Base-by-base conservation (phyloP, 2,329 filamentous ascomycete genomes). In the Aaosphaeria arxii region DNA sequence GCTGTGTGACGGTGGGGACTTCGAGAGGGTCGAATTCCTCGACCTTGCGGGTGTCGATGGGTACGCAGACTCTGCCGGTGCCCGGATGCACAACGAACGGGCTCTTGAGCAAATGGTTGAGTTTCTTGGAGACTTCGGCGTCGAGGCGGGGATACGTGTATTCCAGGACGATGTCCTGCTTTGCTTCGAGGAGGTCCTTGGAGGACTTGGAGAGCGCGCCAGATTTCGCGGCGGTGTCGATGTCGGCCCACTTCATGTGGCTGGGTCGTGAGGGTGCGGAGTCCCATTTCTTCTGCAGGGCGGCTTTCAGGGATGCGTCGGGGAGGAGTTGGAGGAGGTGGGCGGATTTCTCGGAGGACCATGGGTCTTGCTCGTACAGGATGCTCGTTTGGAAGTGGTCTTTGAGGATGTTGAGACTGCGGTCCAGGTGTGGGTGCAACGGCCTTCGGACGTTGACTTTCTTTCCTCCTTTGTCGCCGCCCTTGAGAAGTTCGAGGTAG, bases 121-220 rank as follows among this genome's bases (percentile, higher is more conserved):
- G 83, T 69, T 96, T 96, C 78, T 97, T 97, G 66, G 88, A 94
- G 67, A 99, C 94, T 71, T 96, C 91, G 52, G 94, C 91, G 77
- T 99, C 94, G 46, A 99, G 87, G 36, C 94, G 87, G 3, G 94
- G 94, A 71, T 99, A 99, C 5, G 94, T 96, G 74, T 99, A 97
- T 73, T 99, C 94, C 30, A 99, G 82, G 4, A 97, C 86, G 52
- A 99, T 88, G 66, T 97, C 94, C 69, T 96, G 91, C 73, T 96
- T 97, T 24, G 91, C 90, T 62, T 96, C 89, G 6, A 87, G 80
- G 9, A 99, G 79, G 2, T 86, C 83, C 53, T 80, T 83, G 0
- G 84, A 71, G 57, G 94, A 86, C n/a, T 96, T 80, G 7, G 80
- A 87, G 64, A 84, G 84, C 30, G 83, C 83, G 32, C 88, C 87